Conservation (phyloP, 2,329 filamentous ascomycete species). For the Fusarium burgessii region DNA sequence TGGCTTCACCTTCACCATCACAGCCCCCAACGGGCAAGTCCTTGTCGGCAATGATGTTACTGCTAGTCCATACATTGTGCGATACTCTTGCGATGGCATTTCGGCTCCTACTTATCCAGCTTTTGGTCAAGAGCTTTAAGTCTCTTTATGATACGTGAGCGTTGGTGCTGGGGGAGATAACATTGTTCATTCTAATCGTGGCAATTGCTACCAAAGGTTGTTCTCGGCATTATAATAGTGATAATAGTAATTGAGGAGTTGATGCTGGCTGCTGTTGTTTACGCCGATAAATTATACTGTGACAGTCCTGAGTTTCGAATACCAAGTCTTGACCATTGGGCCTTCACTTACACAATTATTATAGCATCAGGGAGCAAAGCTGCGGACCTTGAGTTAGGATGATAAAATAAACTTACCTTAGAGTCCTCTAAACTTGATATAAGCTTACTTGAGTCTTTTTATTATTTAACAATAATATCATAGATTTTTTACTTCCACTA, state of each 20-base stretch:
- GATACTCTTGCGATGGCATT: background rate
- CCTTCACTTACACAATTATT: too few relatives aligned
- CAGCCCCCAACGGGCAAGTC: background rate
- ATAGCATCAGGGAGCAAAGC: too few relatives aligned
- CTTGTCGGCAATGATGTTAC: background rate
- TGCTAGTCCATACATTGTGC: background rate
- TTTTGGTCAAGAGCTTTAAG: background rate
- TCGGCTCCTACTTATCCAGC: rapidly evolving
- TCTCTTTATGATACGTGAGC: background rate
- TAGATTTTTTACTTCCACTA: too few relatives aligned
- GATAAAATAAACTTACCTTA: too few relatives aligned
- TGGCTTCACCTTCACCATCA: background rate
- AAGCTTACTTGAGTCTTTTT: too few relatives aligned
- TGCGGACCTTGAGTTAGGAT: too few relatives aligned
- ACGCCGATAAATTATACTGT: too few relatives aligned
- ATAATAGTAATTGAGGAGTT: background rate
- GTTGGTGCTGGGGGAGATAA: background rate
- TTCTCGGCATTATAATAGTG: background rate
- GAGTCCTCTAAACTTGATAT: too few relatives aligned
- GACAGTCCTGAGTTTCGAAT: too few relatives aligned
- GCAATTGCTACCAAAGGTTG: too few relatives aligned
- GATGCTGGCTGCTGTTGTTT: background rate
- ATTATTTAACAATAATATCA: too few relatives aligned
- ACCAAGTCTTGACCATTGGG: too few relatives aligned
- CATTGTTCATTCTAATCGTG: background rate